phyloP scores from a whole-genome alignment of 495 filamentous ascomycete species.

The Podospora australis region DNA sequence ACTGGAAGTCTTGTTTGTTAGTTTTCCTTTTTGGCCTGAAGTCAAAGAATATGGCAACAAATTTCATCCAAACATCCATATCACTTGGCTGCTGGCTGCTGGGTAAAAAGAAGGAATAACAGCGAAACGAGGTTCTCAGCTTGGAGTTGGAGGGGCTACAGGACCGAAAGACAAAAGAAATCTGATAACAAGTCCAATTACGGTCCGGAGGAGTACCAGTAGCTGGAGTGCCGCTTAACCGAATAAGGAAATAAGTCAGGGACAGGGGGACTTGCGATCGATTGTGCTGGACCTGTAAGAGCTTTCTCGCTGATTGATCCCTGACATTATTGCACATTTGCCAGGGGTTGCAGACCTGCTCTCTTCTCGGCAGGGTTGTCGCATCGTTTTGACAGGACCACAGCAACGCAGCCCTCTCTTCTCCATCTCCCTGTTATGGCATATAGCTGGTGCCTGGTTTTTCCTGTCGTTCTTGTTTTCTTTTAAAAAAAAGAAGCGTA shows the following conservation, averaged over 20 bases:
- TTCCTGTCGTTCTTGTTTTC: too few species aligned
- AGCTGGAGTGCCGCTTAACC: conserved; percentile 7
- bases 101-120: neutral
- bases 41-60: conserved; percentile 2
- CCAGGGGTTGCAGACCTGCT: conserved; percentile 14
- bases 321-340: conserved; percentile 19
- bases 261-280: conserved; percentile 8
- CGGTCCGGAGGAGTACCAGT: conserved; percentile 3
- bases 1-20: too few species aligned
- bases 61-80: conserved; percentile 15
- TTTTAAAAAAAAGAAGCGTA: too few species aligned
- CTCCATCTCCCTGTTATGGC: too few species aligned
- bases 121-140: too few species aligned
- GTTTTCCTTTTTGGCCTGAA: conserved; percentile 9
- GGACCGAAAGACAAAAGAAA: conserved; percentile 13
- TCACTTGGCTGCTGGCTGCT: conserved; percentile 9
- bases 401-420: conserved; percentile 8
- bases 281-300: conserved; percentile 15
- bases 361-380: conserved; percentile 13
- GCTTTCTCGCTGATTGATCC: conserved; percentile 9
- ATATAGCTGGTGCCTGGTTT: neutral
- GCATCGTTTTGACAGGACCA: conserved; percentile 17
- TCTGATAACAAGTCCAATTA: conserved; percentile 20
- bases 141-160: too few species aligned
- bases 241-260: conserved; percentile 10